These are phyloP conservation scores for Cucumis sativus DNA, from an alignment of 306 rosid genomes.

Conservation along the genomic window Cucumber_9930_V3 NC_026659.2:28148001-28148500, in stretches of 20 bases:
- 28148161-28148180: slow-evolving; percentile 23
- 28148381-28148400: slow-evolving; percentile 13
- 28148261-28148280: slow-evolving; percentile 19
- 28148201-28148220: slow-evolving; percentile 42
- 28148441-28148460: slow-evolving; percentile 20
- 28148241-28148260: slow-evolving; percentile 29
- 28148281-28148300: slow-evolving; percentile 26
- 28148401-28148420: slow-evolving; percentile 9
- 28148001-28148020: slow-evolving; percentile 74
- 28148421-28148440: slow-evolving; percentile 18
- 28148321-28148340: slow-evolving; percentile 34
- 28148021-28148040: slow-evolving; percentile 89
- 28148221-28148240: slow-evolving; percentile 37
- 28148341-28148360: slow-evolving; percentile 31
- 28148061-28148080: slow-evolving; percentile 46
- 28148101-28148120: slow-evolving; percentile 65
- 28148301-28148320: slow-evolving; percentile 29
- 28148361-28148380: slow-evolving; percentile 50
- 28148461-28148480: slow-evolving; percentile 17
- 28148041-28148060: slow-evolving; percentile 85
- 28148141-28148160: slow-evolving; percentile 88
- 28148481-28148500: slow-evolving; percentile 29
- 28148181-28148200: slow-evolving; percentile 17
- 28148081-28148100: slow-evolving; percentile 86
- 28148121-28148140: slow-evolving; percentile 55